Base-by-base conservation (phyloP, 169 alveolate genomes). In the Plasmodium inui region DNA sequence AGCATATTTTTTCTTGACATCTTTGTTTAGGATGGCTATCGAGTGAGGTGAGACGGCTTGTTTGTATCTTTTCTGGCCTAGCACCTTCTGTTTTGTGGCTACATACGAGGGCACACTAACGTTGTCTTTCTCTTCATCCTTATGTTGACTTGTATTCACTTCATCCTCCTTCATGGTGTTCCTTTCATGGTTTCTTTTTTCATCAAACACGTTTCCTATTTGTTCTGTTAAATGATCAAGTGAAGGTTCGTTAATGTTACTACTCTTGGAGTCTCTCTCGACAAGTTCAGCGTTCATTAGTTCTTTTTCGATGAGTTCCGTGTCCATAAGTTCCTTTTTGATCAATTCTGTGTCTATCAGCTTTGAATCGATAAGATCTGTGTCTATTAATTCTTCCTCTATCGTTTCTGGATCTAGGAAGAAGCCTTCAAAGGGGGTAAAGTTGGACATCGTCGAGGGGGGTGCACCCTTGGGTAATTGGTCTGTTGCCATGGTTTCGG, bases 221-320 rank as follows among this genome's bases (percentile, higher is more conserved):
- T 85, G 79, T 34, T 85, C 78, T 22, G 57, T 85, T 34, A 83
- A 22, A 39, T n/a, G 22, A 8, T 83, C 92, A 10, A 83, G n/a
- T 83, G 73, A 39, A 0, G 37, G 74, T 72, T 84, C 93, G 81
- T 46, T 46, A 32, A 85, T 32, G 41, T 53, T 4, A 46, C 37
- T 61, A 9, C 28, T 22, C 61, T 74, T 85, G 37, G 81, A 34
- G 26, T 85, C 83, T 53, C 79, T 85, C 39, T 85, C 93, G 22
- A 70, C 28, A 28, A 73, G 67, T 46, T 85, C 86, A 12, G 44
- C 17, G 44, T 85, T 74, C 85, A 85, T 74, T 19, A 85, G 14
- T 14, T 85, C 86, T 9, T 74, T 55, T 85, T 85, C 93, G 57
- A 85, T 85, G 61, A 85, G 81, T 61, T 85, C 93, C 28, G 86